Percentiles rank a stretch among this genome's conserved stretches.
Evolutionary conservation across 805 yeast genomes (phyloP).

Genomic region (Hanseniaspora vineae): DNA sequence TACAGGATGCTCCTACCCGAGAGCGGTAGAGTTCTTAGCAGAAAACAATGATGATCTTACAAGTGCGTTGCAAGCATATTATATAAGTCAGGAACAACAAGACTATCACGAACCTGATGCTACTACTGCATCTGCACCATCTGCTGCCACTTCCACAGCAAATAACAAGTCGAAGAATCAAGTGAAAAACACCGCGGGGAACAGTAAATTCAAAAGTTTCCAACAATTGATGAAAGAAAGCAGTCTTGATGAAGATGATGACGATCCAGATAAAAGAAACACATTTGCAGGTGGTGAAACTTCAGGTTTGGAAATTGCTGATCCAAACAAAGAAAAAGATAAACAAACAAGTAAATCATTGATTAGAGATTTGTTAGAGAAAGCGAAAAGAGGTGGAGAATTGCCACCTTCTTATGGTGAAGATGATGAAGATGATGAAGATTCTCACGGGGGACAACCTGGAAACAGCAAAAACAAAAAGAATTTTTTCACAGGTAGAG

Average conservation of each 20-base stretch:
- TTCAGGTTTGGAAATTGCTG: conserved; percentile 68
- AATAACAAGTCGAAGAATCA: background rate
- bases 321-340: conserved; percentile 38
- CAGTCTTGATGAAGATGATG: conserved; percentile 30
- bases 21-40: background rate
- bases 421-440: conserved; percentile 17
- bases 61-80: background rate
- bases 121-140: background rate
- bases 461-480: conserved; percentile 17
- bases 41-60: background rate
- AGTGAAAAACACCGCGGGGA: background rate
- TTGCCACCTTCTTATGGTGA: conserved; percentile 24
- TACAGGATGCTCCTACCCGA: background rate
- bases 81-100: background rate
- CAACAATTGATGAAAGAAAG: conserved; percentile 26
- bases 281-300: conserved; percentile 59
- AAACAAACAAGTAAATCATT: conserved; percentile 25
- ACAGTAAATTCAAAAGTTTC: conserved; percentile 27
- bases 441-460: conserved; percentile 22
- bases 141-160: background rate
- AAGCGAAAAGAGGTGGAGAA: conserved; percentile 52
- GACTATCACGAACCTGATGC: background rate
- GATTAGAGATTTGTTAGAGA: conserved; percentile 46
- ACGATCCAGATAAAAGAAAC: conserved; percentile 45
- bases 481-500: conserved; percentile 27